phyloP scores from a whole-genome alignment of 2,329 filamentous ascomycete genomes.

The Xylaria polymorpha region DNA sequence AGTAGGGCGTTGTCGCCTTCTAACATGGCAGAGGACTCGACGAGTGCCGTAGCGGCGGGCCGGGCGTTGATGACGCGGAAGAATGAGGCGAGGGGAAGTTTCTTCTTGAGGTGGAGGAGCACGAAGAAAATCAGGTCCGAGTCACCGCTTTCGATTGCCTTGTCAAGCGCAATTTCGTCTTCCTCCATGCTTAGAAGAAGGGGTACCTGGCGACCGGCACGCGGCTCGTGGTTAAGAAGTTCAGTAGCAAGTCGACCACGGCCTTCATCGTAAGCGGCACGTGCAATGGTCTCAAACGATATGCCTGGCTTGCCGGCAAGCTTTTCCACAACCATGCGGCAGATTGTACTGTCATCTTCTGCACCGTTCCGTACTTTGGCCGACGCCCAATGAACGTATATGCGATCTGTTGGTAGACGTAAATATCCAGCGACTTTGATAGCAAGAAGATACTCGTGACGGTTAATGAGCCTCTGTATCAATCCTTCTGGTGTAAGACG shows the following conservation, averaged over 20 bases:
- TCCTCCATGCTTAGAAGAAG: conserved; percentile 95
- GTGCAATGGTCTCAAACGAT: conserved; percentile 94
- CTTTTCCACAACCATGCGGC: conserved; percentile 85
- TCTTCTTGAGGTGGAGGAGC: conserved; percentile 86
- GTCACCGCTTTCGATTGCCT: conserved; percentile 94
- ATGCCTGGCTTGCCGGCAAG: conserved; percentile 90
- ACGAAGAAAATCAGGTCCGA: conserved; percentile 94
- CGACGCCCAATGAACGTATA: conserved; percentile 97
- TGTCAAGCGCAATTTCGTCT: conserved; percentile 93
- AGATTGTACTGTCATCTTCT: conserved; percentile 89
- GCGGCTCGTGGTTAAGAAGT: conserved; percentile 90
- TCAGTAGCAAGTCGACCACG: conserved; percentile 88
- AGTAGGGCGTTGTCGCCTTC: conserved; percentile 81
- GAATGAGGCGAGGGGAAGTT: conserved; percentile 88
- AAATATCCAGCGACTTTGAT: conserved; percentile 90
- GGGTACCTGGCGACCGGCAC: conserved; percentile 95
- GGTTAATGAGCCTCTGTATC: conserved; percentile 85
- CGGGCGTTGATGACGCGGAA: conserved; percentile 90
- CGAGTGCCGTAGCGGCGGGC: conserved; percentile 86
- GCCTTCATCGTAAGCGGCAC: conserved; percentile 93
- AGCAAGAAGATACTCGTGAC: conserved; percentile 90
- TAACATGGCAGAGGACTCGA: conserved; percentile 81
- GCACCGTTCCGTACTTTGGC: conserved; percentile 89
- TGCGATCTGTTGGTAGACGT: conserved; percentile 84
- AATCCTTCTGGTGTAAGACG: conserved; percentile 89